phyloP scores from a whole-genome alignment of 2,329 filamentous ascomycete species.

The Cadophora luteo-olivacea region DNA sequence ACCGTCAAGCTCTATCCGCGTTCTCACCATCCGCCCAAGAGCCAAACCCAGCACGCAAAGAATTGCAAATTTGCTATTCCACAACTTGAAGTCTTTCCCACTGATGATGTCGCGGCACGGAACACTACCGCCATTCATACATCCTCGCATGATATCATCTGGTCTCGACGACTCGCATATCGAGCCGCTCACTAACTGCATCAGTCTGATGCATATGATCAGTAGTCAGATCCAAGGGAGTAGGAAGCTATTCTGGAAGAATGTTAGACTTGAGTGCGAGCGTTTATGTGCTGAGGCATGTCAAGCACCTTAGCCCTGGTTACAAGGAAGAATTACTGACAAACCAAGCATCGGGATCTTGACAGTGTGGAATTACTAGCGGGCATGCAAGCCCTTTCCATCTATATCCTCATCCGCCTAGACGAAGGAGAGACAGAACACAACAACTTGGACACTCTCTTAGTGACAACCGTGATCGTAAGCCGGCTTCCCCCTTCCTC shows the following conservation, averaged over 20 bases:
- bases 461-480: constrained; percentile 46
- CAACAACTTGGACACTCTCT: constrained; percentile 50
- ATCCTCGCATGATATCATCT: constrained; percentile 43
- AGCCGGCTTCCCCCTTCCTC: too few relatives aligned
- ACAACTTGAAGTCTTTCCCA: constrained; percentile 51
- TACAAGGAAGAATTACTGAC: too few relatives aligned
- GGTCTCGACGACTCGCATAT: constrained; percentile 38
- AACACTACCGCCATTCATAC: constrained; percentile 52
- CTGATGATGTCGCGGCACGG: constrained; percentile 48
- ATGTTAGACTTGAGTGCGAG: constrained; percentile 52
- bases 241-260: constrained; percentile 53
- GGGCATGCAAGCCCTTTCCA: constrained; percentile 51
- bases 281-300: constrained; percentile 43
- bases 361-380: constrained; percentile 49
- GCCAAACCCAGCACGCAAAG: constrained; percentile 42
- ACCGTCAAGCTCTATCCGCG: constrained; percentile 37
- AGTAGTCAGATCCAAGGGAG: constrained; percentile 43
- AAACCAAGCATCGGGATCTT: constrained; percentile 41
- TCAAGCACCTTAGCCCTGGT: too few relatives aligned
- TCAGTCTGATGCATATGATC: constrained; percentile 51
- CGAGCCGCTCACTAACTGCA: constrained; percentile 50
- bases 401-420: constrained; percentile 52
- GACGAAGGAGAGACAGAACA: constrained; percentile 53
- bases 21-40: constrained; percentile 42
- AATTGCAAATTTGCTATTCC: constrained; percentile 47